Percentiles rank a stretch among this genome's conserved stretches.
phyloP scores from a whole-genome alignment of 805 yeast species.

The Saturnispora serradocipensis region DNA sequence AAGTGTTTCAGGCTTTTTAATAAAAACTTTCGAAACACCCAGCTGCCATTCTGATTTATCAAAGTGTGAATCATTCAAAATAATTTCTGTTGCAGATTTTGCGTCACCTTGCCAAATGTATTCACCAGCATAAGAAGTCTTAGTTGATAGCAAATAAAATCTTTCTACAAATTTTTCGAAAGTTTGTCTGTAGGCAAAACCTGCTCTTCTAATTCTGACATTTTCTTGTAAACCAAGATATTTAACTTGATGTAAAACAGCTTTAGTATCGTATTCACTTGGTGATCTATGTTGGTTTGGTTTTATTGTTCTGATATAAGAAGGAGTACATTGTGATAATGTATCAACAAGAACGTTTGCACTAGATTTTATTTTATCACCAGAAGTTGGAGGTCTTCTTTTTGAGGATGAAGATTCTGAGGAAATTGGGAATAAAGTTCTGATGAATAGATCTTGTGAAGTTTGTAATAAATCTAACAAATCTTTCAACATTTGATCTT shows the following conservation, averaged over 20 bases:
- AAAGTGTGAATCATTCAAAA: slow-evolving; percentile 49
- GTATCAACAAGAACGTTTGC: slow-evolving; percentile 90
- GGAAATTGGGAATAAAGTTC: slow-evolving; percentile 50
- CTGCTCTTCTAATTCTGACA: slow-evolving; percentile 96
- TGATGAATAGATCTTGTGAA: slow-evolving; percentile 57
- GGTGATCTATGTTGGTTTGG: slow-evolving; percentile 94
- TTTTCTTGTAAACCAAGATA: slow-evolving; percentile 94
- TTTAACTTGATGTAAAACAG: slow-evolving; percentile 91
- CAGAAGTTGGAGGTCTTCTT: slow-evolving; percentile 87
- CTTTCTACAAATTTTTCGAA: slow-evolving; percentile 94
- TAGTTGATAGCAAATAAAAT: slow-evolving; percentile 76
- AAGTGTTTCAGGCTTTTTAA: slow-evolving; percentile 93
- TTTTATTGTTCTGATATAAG: slow-evolving; percentile 94
- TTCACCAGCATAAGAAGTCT: slow-evolving; percentile 86
- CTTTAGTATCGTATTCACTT: slow-evolving; percentile 76
- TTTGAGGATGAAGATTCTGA: slow-evolving; percentile 54
- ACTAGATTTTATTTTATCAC: slow-evolving; percentile 85
- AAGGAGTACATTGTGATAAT: slow-evolving; percentile 82
- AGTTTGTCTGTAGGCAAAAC: slow-evolving; percentile 95
- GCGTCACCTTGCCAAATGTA: slow-evolving; percentile 52
- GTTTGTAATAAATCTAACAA: slow-evolving; percentile 69
- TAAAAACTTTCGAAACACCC: slow-evolving; percentile 87
- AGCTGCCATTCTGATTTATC: slow-evolving; percentile 79
- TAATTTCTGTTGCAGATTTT: slow-evolving; percentile 41
- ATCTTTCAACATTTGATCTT: slow-evolving; percentile 87